phyloP scores from a whole-genome alignment of 2,329 filamentous ascomycete species.

The Aspergillus versicolor region DNA sequence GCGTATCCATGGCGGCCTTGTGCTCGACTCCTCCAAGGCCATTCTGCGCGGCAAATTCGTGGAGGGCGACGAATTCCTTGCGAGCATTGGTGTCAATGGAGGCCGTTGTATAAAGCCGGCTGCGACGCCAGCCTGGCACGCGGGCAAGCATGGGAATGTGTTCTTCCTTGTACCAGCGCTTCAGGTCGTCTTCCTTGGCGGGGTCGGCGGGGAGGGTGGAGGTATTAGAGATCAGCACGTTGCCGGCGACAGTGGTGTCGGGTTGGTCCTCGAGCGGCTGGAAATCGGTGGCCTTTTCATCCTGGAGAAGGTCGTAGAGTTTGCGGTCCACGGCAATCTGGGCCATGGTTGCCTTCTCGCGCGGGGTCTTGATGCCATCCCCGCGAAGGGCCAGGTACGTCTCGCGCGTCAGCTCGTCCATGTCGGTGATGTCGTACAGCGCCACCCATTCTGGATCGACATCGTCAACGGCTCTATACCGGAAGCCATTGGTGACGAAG shows the following conservation, averaged over 20 bases:
- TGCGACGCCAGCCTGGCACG: constrained; percentile 76
- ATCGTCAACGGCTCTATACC: constrained; percentile 68
- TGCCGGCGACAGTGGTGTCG: constrained; percentile 58
- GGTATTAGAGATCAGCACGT: constrained; percentile 63
- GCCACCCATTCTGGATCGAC: constrained; percentile 70
- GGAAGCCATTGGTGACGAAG: constrained; percentile 73
- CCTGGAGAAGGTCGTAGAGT: constrained; percentile 67
- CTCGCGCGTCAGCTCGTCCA: constrained; percentile 64
- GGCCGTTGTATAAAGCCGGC: constrained; percentile 68
- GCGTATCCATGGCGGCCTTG: constrained; percentile 61
- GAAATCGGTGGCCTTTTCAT: constrained; percentile 58
- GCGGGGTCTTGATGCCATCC: constrained; percentile 54
- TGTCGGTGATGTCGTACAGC: constrained; percentile 76
- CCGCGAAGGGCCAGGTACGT: constrained; percentile 60
- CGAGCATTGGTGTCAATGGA: constrained; percentile 58
- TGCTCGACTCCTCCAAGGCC: constrained; percentile 66
- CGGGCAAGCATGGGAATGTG: constrained; percentile 70
- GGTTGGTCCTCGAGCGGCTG: constrained; percentile 59
- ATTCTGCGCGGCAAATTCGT: constrained; percentile 70
- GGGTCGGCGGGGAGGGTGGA: constrained; percentile 59
- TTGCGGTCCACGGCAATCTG: constrained; percentile 68
- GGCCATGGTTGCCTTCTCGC: constrained; percentile 62
- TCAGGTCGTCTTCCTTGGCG: constrained; percentile 56
- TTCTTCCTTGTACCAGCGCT: constrained; percentile 73
- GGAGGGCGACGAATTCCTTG: constrained; percentile 63